Percentiles rank a stretch among this genome's conserved stretches.
Evolutionary conservation across 768 basidiomycete species (phyloP).

Genomic region (Gymnopilus dilepis): DNA sequence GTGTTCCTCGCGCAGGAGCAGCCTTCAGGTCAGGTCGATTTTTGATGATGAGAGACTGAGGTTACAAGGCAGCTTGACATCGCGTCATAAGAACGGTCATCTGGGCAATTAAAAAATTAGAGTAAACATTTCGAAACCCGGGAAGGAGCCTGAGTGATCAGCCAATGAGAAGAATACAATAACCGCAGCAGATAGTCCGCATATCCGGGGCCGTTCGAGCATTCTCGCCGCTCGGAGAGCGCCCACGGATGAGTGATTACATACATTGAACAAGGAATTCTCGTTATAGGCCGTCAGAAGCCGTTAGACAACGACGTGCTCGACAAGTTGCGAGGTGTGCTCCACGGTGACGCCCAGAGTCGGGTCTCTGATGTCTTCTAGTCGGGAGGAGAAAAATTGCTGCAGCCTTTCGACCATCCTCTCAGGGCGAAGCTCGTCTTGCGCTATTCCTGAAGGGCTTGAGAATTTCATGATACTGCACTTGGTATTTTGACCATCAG

Average conservation of each 20-base stretch:
- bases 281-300: background rate
- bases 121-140: too few relatives aligned
- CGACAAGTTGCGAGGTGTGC: constrained; percentile 13
- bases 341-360: constrained; percentile 2
- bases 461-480: constrained; percentile 63
- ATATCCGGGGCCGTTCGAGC: too few relatives aligned
- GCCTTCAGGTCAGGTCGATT: background rate
- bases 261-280: background rate
- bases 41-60: background rate
- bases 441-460: constrained; percentile 45
- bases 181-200: too few relatives aligned
- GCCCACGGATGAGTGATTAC: background rate
- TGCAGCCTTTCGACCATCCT: constrained; percentile 36
- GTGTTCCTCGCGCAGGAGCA: background rate
- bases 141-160: too few relatives aligned
- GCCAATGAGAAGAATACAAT: too few relatives aligned
- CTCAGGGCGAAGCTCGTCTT: constrained; percentile 17
- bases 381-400: constrained; percentile 38
- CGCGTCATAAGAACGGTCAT: background rate
- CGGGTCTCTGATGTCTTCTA: constrained; percentile 18
- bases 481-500: background rate
- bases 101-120: too few relatives aligned
- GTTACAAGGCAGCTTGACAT: background rate
- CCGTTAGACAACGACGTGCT: constrained; percentile 21
- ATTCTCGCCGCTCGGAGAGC: background rate